Evolutionary conservation across 305 asterid species (phyloP).

Genomic region (Coffea humblotiana): DNA sequence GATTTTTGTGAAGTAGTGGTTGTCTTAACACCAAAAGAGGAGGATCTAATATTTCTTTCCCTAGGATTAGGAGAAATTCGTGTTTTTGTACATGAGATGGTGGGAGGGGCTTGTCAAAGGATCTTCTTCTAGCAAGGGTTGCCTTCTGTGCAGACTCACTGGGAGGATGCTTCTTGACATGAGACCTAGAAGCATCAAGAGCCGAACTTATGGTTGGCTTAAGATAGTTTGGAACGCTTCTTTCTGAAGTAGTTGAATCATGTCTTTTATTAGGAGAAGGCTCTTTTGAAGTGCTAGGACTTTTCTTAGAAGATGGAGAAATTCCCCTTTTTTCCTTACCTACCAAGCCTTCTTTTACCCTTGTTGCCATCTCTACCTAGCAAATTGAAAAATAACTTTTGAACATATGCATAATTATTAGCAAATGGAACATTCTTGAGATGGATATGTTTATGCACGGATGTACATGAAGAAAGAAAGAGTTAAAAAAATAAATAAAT

Average conservation of each 20-base stretch:
- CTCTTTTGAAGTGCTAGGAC: slow-evolving; percentile 25
- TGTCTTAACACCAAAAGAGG: slow-evolving; percentile 36
- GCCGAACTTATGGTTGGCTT: slow-evolving; percentile 43
- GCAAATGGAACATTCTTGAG: neutral
- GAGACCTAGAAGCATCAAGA: slow-evolving; percentile 26
- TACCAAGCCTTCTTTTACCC: slow-evolving; percentile 32
- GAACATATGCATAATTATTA: neutral
- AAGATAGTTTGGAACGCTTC: slow-evolving; percentile 47
- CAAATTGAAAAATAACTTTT: slow-evolving; percentile 24
- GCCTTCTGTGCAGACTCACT: slow-evolving; percentile 21
- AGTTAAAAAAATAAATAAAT: too few relatives aligned
- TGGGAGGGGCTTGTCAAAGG: slow-evolving; percentile 58
- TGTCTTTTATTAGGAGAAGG: slow-evolving; percentile 23
- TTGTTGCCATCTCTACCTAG: slow-evolving; percentile 42
- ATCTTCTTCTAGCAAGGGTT: slow-evolving; percentile 39
- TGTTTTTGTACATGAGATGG: slow-evolving; percentile 37
- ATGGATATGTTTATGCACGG: too few relatives aligned
- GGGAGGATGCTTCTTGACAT: slow-evolving; percentile 29
- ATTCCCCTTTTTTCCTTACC: slow-evolving; percentile 47
- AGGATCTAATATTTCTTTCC: slow-evolving; percentile 31
- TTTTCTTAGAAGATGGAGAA: slow-evolving; percentile 37
- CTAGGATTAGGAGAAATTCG: slow-evolving; percentile 41
- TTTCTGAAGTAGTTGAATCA: slow-evolving; percentile 28
- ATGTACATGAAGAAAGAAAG: neutral
- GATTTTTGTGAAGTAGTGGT: slow-evolving; percentile 25